Evolutionary conservation across 2,329 filamentous ascomycete genomes (phyloP), one percentile per base, ranked within the genome.

Genomic region (Lasiodiplodia sp.): DNA sequence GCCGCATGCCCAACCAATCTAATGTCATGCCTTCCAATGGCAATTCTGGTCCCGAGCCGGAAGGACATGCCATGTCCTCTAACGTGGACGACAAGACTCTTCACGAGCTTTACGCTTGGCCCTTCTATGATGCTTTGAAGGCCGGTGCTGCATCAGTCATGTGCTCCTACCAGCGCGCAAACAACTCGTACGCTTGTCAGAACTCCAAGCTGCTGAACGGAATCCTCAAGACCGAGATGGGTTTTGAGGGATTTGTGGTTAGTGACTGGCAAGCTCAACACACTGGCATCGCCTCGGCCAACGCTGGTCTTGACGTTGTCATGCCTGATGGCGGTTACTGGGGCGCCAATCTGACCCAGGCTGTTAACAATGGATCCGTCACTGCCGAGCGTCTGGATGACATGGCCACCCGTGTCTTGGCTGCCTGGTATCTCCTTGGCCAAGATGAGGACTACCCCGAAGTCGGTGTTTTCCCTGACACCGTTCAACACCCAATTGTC

Each of bases 41-140:
- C 16, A 44, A 34, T 6, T 10, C 11, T 11, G 7, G 8, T 28
- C 7, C 18, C 16, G 89, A 86, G 0, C 84, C 87, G 25, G 90
- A 90, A 71, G 51, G 74, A 74, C 75, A 80, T 10, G 76, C 78
- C 12, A 78, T 80, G 69, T 82, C 74, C 23, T 86, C 86, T 53
- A 91, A 90, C 73, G 80, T 90, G 2, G 89, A 91, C 69, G 89
- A 91, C 73, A 84, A 86, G 68, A 88, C 88, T 0, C 78, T 91
- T 28, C 88, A 90, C 71, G 89, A 91, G 75, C 80, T 87, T n/a
- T 92, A 92, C 65, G 82, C 87, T 2, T 91, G 87, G 83, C 89
- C 89, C 0, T 92, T 91, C 69, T 84, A 87, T 74, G 86, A 91
- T 68, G 84, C 86, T 0, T 76, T 91, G 2, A 82, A 78, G 25